Conservation (phyloP, 2,329 filamentous ascomycete genomes). For the Cercospora janseana region DNA sequence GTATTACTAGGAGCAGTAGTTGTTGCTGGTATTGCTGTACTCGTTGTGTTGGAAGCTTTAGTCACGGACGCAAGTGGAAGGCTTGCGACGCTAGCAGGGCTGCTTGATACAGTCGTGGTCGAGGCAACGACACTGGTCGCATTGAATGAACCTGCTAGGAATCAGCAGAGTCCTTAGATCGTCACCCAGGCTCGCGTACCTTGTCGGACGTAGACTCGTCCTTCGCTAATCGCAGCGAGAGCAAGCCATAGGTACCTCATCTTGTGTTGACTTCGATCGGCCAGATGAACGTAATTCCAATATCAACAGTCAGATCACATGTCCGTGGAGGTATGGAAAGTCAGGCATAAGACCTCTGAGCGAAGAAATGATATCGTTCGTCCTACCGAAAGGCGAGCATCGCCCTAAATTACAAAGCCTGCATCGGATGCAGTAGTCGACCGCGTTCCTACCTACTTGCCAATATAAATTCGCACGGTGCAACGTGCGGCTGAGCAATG, state of each 20-base stretch:
- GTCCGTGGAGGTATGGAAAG: not conserved
- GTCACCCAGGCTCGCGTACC: not conserved
- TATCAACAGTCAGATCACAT: not conserved
- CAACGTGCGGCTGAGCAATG: constrained; percentile 12
- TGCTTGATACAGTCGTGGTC: not conserved
- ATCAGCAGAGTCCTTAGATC: not conserved
- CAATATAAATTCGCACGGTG: constrained; percentile 7
- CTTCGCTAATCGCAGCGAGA: constrained; percentile 4
- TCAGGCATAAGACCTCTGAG: not conserved
- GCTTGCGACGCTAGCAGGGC: not conserved
- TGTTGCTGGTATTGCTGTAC: not conserved
- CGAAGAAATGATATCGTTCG: constrained; percentile 3
- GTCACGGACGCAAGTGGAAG: not conserved
- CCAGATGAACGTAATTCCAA: not conserved
- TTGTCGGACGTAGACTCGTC: constrained; percentile 6
- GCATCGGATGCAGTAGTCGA: not conserved
- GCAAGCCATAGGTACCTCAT: constrained; percentile 11
- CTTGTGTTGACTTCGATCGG: not conserved
- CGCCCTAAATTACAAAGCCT: not conserved
- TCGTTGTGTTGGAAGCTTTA: not conserved
- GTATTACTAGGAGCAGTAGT: not conserved
- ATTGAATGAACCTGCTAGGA: not conserved
- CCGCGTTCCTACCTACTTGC: not conserved
- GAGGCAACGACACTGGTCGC: not conserved
- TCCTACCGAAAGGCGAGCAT: constrained; percentile 3